Base-by-base conservation (phyloP, 2,329 filamentous ascomycete species). In the Cryphonectria japonica region DNA sequence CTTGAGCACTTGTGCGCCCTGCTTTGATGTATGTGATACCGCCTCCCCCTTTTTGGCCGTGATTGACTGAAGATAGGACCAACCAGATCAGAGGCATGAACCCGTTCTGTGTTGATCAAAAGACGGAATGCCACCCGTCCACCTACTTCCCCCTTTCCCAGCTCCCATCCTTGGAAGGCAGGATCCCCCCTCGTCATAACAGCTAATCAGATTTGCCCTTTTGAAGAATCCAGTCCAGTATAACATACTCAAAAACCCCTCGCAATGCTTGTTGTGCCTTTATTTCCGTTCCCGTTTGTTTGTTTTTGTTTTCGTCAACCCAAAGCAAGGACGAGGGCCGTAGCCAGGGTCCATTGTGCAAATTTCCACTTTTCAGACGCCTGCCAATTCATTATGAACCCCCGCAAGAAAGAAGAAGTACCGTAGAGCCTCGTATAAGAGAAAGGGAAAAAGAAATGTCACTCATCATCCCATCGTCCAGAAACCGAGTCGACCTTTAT, bases 251-350 rank as follows among this genome's bases (percentile, higher is more conserved):
- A 70, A 66, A 73, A 70, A 73, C 72, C 72, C 72, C 41, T 71
- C 70, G 72, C 72, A 72, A 73, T 73, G 72, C 72, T 69, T 39
- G n/a, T 69, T 73, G 68, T 62, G 63, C 60, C 70, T 71, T 71
- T 60, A 69, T 68, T 46, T 65, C 59, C 71, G 39, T 60, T 54
- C 39, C 70, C 67, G 52, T 41, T 62, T 37, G 9, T 37, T 22
- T 37, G 3, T 69, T 66, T 43, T 41, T 61, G 61, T 64, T 26
- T n/a, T 68, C 66, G 54, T 68, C 71, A 69, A 57, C 67, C 66
- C 32, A 67, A 71, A 72, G 57, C 63, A 67, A 62, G 67, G 66
- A 71, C 69, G 50, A 67, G 69, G 41, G 66, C 69, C 39, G 66
- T 63, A 34, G 59, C 69, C 66, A 43, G 29, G 41, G 66, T 61